Base-by-base conservation (phyloP, 495 filamentous ascomycete species). In the Trichoderma virens region DNA sequence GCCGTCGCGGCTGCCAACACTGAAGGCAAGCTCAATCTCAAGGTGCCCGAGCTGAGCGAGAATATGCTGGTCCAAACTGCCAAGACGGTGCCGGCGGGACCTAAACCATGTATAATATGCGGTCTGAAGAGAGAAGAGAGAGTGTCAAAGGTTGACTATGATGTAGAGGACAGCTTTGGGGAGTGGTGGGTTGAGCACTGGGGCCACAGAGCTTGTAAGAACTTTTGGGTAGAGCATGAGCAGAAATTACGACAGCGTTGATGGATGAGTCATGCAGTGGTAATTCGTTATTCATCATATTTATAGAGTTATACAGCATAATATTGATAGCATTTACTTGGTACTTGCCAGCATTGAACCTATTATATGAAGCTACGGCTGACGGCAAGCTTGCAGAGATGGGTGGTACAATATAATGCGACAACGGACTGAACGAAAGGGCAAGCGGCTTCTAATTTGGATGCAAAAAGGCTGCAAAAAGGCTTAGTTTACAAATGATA, bases 141-240 rank as follows among this genome's bases (percentile, higher is more conserved):
- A 39, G 77, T 97, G 23, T 72, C 78, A 2, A 86, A 83, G 67
- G 79, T 96, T 32, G 93, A 97, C 73, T 78, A 87, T 31, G 79
- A 85, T 63, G 88, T 95, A 23, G 84, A 91, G 67, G 94, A 97
- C 76, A 91, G 87, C 73, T 93, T 96, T 78, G 91, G 90, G 43
- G 92, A 97, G 75, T 97, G 91, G 91, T 98, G 94, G 94, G 81
- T 88, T 16, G 90, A 95, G 39, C 87, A 93, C 74, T 95, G 91
- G 91, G 87, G 89, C 0, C 89, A 96, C 77, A 75, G 86, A 18
- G 83, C 84, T 62, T 98, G 94, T 74, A 82, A 83, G 70, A 84
- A 83, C 63, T 97, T 96, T 69, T 98, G 94, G 94, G 76, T 88
- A 60, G 81, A 83, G 67, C 87, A 95, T 74, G 86, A 85, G 68